Evolutionary conservation across 352 stramenopile species (phyloP), one percentile per base, ranked within the genome.

Genomic region (Globisporangium carolinianum): DNA sequence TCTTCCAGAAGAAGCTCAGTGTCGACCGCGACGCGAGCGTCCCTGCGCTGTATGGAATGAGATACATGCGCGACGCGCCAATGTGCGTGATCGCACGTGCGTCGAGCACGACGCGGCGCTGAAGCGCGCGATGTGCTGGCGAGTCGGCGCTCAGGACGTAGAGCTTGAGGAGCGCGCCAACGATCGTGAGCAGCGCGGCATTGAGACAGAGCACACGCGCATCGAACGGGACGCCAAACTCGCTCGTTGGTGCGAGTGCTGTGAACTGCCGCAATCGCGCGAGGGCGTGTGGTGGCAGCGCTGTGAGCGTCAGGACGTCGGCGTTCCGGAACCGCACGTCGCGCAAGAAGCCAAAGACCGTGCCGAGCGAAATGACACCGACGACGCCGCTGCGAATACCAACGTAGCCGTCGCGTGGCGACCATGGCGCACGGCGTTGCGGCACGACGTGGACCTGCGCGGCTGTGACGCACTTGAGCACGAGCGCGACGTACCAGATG

Each of bases 1-100:
- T 53, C 10, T 42, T 2, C 61, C 66, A 72, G 47, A 61, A 69
- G 18, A 66, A 47, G 17, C 58, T 50, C 5, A 72, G 52, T 48
- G 50, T 55, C 11, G 58, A 32, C 0, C 47, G 42, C 24, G 62
- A 42, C 4, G 38, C 63, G 5, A 72, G 48, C 12, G 46, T 50
- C 0, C 53, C 62, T 3, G 56, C 48, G 5, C 57, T 67, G 52
- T 62, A 60, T 15, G 62, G 66, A 3, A 72, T 32, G 45, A 57
- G 62, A 47, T 59, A 49, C 14, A 57, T 55, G n/a, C 54, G 61
- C 54, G 38, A 32, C 48, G 48, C 48, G 48, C 3, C 4, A 9
- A 14, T 18, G 18, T 18, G 9, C 9, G 24, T 32, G 24, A 32
- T 32, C 1, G 24, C 24, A 32, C 24, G 24, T 32, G 24, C 24